phyloP scores from a whole-genome alignment of 2,329 filamentous ascomycete genomes.

The Diaporthe vaccinii region DNA sequence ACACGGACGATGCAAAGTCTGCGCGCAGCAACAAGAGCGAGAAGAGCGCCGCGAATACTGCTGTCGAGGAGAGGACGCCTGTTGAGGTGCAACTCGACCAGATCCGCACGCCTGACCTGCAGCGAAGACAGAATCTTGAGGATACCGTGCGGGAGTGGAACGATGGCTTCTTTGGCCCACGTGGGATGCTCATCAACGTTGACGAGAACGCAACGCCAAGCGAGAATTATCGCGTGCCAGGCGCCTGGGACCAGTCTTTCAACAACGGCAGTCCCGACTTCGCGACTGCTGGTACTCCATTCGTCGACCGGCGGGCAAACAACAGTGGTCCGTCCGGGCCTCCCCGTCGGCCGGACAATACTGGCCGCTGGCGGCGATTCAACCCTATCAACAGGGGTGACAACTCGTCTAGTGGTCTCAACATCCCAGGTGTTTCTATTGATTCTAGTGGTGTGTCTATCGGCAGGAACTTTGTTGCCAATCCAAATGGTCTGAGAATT shows the following conservation, averaged over 20 bases:
- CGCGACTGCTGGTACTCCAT: background rate
- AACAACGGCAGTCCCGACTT: constrained; percentile 43
- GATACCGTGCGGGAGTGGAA: constrained; percentile 68
- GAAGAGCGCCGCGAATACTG: constrained; percentile 36
- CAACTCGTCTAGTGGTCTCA: constrained; percentile 46
- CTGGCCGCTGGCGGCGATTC: constrained; percentile 40
- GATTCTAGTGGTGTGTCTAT: constrained; percentile 59
- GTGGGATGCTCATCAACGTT: constrained; percentile 60
- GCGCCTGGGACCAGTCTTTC: constrained; percentile 50
- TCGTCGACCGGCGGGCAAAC: constrained; percentile 30
- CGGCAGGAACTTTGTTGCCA: constrained; percentile 59
- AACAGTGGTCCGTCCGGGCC: constrained; percentile 23
- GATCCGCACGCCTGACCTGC: constrained; percentile 48
- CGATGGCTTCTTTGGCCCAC: constrained; percentile 65
- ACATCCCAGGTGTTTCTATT: constrained; percentile 56
- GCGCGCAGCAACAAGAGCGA: constrained; percentile 18
- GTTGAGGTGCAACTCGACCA: constrained; percentile 59
- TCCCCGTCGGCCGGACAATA: constrained; percentile 34
- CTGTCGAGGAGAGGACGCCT: constrained; percentile 47
- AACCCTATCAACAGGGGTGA: constrained; percentile 40
- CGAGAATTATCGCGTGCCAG: constrained; percentile 47
- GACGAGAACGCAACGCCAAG: constrained; percentile 39
- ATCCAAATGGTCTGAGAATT: constrained; percentile 61
- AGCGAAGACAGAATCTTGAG: constrained; percentile 51
- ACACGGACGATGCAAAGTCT: constrained; percentile 46